phyloP scores from a whole-genome alignment of 1,284 basidiomycete species.

The Boletus mariae region DNA sequence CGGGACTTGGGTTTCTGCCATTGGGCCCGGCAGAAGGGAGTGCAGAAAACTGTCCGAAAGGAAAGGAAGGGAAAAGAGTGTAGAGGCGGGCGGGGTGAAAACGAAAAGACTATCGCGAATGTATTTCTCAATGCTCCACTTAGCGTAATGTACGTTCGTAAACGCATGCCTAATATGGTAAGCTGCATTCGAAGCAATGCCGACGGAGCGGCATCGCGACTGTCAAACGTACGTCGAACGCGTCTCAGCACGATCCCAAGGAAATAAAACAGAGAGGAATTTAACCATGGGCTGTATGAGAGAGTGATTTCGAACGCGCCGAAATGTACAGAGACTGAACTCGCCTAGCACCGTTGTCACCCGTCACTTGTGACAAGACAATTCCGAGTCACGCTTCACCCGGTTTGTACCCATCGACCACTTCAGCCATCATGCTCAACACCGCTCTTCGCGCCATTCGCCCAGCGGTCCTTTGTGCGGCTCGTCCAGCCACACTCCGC shows the following conservation, averaged over 20 bases:
- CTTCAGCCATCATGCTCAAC: conserved; percentile 38
- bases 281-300: too few species aligned
- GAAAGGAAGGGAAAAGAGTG: conserved; percentile 3
- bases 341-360: background rate
- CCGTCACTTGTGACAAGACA: conserved; percentile 28
- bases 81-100: conserved; percentile 18
- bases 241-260: background rate
- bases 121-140: conserved; percentile 4
- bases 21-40: conserved; percentile 6
- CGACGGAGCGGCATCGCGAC: background rate
- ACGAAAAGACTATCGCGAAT: conserved; percentile 11
- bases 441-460: conserved; percentile 39
- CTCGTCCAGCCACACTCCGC: conserved; percentile 42
- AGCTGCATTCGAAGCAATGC: conserved; percentile 1
- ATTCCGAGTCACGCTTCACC: conserved; percentile 26
- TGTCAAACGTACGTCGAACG: background rate
- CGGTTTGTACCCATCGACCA: conserved; percentile 25
- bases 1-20: conserved; percentile 11
- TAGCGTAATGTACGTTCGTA: conserved; percentile 27
- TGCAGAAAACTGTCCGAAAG: conserved; percentile 2
- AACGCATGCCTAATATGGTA: conserved; percentile 29
- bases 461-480: conserved; percentile 34
- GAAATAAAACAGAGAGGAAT: background rate
- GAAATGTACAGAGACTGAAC: too few species aligned
- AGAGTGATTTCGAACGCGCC: too few species aligned